Base-by-base conservation (phyloP, 139 green algal genomes). In the Coelastrella sp. region DNA sequence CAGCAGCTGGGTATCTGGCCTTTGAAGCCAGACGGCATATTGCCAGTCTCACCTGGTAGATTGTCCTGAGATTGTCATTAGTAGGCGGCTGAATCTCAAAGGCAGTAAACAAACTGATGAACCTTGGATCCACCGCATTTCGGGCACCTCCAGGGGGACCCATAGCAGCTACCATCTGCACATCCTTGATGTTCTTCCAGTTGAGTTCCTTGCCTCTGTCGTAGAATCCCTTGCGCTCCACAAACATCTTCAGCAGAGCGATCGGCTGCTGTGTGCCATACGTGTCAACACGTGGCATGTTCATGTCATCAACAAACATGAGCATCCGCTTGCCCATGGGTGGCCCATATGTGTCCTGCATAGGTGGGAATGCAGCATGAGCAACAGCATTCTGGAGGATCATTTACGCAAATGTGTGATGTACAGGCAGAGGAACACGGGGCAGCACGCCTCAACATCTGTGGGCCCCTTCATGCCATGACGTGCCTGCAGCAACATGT, bases 261-360 rank as follows among this genome's bases (percentile, higher is more conserved):
- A 99, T 97, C 68, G 96, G 96, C 97, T 98, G 98, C 79, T 96
- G 96, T 0, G 97, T 99, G 90, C 98, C 97, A 87, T 99, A 99
- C 1, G 94, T 78, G 89, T 99, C 97, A 68, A 99, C 93, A 92
- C 96, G 96, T 56, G 97, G 96, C 96, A 98, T 97, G 95, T 98
- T 98, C 22, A 99, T 89, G 89, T 98, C 96, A 59, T 99, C 97
- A 66, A 98, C 93, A 90, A 99, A 98, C 95, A 98, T 97, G 83
- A 98, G 95, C 73, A 98, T 95, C 80, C 93, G 92, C 92, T 98
- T 97, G 84, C 93, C 96, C 82, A 96, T 95, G 0, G 97, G 97
- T 6, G 97, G 96, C 9, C 95, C 97, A 89, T 96, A 98, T 84
- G 97, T 98, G 91, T 97, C 94, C 88, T 97, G 97, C 94, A 97